phyloP scores from a whole-genome alignment of 1,284 basidiomycete genomes.

The Inonotus hispidus region DNA sequence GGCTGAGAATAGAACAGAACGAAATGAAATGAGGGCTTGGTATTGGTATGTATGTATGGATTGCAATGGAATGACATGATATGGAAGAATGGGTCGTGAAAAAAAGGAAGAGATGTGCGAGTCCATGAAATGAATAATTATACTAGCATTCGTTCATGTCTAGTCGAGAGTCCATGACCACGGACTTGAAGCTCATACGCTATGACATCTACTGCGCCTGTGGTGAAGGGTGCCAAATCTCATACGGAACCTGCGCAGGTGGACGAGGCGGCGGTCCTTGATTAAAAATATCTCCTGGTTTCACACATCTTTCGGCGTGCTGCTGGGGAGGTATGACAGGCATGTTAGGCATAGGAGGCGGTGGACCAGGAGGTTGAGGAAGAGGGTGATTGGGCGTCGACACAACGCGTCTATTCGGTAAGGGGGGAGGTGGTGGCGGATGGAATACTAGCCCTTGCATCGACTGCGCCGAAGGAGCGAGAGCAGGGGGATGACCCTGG shows the following conservation, averaged over 20 bases:
- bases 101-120: not conserved
- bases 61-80: not conserved
- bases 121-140: conserved; percentile 3
- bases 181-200: too few relatives aligned
- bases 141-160: not conserved
- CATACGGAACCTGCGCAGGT: conserved; percentile 25
- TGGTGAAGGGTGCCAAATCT: conserved; percentile 16
- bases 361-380: conserved; percentile 23
- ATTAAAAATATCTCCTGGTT: conserved; percentile 27
- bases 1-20: too few relatives aligned
- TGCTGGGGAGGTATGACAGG: not conserved
- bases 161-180: not conserved
- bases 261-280: conserved; percentile 36
- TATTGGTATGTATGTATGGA: too few relatives aligned
- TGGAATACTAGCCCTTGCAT: conserved; percentile 7
- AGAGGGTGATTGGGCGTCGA: conserved; percentile 15
- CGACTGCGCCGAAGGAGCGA: not conserved
- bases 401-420: conserved; percentile 10
- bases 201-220: conserved; percentile 6
- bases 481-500: conserved; percentile 2
- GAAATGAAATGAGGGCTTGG: too few relatives aligned
- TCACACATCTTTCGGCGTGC: not conserved
- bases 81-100: not conserved
- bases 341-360: conserved; percentile 20
- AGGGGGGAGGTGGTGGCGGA: conserved; percentile 27